These are phyloP conservation scores for Terana coerulea DNA, from an alignment of 768 basidiomycete genomes.

Conservation along the genomic window DNA sequence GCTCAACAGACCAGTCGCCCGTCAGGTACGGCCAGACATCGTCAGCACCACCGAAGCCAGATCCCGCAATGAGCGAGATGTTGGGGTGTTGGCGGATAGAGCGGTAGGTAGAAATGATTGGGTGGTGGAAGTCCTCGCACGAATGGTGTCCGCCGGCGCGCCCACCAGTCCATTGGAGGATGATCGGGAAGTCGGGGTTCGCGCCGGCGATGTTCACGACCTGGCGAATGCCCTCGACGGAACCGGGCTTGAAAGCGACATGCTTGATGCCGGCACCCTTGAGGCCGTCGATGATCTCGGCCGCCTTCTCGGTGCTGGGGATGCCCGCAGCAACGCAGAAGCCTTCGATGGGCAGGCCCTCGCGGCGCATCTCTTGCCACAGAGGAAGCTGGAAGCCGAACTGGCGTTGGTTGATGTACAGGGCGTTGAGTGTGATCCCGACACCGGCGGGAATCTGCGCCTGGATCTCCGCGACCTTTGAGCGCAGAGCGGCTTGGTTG, in stretches of 20 bases:
- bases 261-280: constrained; percentile 87
- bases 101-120: constrained; percentile 85
- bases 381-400: constrained; percentile 96
- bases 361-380: constrained; percentile 96
- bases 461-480: constrained; percentile 93
- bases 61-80: constrained; percentile 87
- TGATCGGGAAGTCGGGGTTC: constrained; percentile 95
- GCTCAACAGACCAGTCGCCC: constrained; percentile 88
- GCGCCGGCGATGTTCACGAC: constrained; percentile 93
- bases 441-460: constrained; percentile 79
- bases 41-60: constrained; percentile 92
- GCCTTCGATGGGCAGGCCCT: constrained; percentile 96
- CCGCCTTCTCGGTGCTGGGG: constrained; percentile 94
- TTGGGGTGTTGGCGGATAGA: constrained; percentile 87
- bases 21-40: constrained; percentile 97
- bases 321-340: constrained; percentile 99
- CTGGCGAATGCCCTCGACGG: constrained; percentile 95
- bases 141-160: constrained; percentile 98
- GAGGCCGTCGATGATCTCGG: constrained; percentile 89
- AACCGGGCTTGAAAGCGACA: constrained; percentile 97
- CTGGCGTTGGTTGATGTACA: constrained; percentile 98
- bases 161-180: constrained; percentile 98
- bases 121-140: constrained; percentile 98
- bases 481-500: constrained; percentile 81
- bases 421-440: constrained; percentile 89